Base-by-base conservation (phyloP, 495 filamentous ascomycete genomes). In the Xylaria cubensis region DNA sequence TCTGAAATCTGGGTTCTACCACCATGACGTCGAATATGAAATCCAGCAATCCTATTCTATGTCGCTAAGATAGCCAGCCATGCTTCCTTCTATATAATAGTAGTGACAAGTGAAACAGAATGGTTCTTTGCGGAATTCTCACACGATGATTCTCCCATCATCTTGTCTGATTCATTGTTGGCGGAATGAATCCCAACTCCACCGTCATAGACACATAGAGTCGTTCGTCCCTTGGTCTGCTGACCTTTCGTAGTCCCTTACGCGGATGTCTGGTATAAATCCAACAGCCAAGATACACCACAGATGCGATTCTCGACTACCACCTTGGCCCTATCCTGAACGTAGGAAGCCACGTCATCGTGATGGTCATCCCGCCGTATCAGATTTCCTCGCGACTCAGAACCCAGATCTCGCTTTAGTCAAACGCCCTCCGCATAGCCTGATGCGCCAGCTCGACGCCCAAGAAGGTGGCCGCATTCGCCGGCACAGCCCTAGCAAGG, bases 401-500 rank as follows among this genome's bases (percentile, higher is more conserved):
- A 36, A 41, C 0, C 9, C 39, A 1, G 8, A 10, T 10, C 39
- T 13, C 39, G 10, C 39, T 42, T n/a, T 24, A 85, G 73, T 80
- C 85, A 74, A 95, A 94, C 21, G 90, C 78, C 86, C 88, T 92
- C 77, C 90, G 91, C 92, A 94, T 93, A 69, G 89, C 88, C 79
- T 94, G 91, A 77, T 95, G 92, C 26, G 93, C 92, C 74, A 95
- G 79, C 82, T 95, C 93, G 2, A 95, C 92, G 34, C 93, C 92
- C 68, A 94, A 83, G 75, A 86, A 85, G 21, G 87, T 91, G 7
- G 87, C 88, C 26, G 97, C 97, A 76, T 98, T 99, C 4, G 96
- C 96, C 7, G 96, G 96, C 64, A 98, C 94, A 24, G 96, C 97
- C 82, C 96, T 90, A 17, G 93, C 92, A 77, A 99, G 85, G 6